Base-by-base conservation (phyloP, 495 filamentous ascomycete genomes). In the Lophiostoma macrostomum region DNA sequence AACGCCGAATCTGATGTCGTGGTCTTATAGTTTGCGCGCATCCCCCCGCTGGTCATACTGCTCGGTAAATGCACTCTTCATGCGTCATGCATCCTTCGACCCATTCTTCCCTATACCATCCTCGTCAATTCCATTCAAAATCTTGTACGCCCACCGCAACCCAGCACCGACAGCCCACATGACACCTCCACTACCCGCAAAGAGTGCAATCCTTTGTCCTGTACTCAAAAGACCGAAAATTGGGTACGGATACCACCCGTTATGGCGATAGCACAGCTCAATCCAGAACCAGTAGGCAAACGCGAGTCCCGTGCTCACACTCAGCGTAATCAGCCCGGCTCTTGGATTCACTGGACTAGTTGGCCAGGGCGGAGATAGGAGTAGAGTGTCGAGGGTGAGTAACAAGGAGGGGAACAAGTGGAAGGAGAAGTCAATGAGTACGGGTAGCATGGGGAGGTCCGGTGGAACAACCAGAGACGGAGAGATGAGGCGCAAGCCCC, bases 241-340 rank as follows among this genome's bases (percentile, higher is more conserved):
- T 3, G 90, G 90, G 72, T 96, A 96, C 3, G 90, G 90, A 58
- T 95, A 95, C 81, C 81, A 90, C 64, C 87, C 86, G 59, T 95
- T 95, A 44, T 78, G 70, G 14, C 70, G 58, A 60, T 82, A 88
- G 71, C 88, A 94, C 20, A 76, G 76, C 66, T 96, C 88, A 5
- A 95, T 79, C 90, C 90, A 95, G 50, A 84, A 78, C 88, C 88
- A 96, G 68, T 96, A 96, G 12, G 73, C 69, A 46, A 89, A 79
- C 1, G 87, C 88, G 50, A 94, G 71, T 14, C 63, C 59, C 25
- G 74, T 73, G 47, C 83, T 88, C 34, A 90, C 56, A 0, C 74
- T 73, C 35, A 90, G 71, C 1, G 46, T 57, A 11, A 46, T 11
- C 0, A 84, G 78, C 3, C 81, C 77, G 0, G 84, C 60, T 7